phyloP scores from a whole-genome alignment of 2,329 filamentous ascomycete genomes.

The Sclerotinia sclerotiorum region DNA sequence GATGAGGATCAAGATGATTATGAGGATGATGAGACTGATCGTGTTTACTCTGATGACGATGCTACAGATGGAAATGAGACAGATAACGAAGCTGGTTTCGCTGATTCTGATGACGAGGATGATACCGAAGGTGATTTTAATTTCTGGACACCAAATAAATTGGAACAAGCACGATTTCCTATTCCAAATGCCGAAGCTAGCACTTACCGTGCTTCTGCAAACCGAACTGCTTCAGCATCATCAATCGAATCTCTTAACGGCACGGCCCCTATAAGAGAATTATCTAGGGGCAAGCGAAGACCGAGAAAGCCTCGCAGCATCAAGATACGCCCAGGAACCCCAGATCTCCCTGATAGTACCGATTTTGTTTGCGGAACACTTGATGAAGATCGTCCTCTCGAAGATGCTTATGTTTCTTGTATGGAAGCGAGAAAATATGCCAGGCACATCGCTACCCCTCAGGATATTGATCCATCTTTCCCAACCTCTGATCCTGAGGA shows the following conservation, averaged over 20 bases:
- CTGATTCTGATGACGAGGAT: conserved; percentile 66
- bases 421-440: conserved; percentile 77
- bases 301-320: conserved; percentile 41
- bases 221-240: conserved; percentile 56
- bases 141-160: conserved; percentile 57
- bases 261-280: conserved; percentile 33
- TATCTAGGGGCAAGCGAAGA: conserved; percentile 24
- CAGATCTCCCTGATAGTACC: conserved; percentile 91
- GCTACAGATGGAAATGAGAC: conserved; percentile 66
- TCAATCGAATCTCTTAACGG: conserved; percentile 53
- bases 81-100: conserved; percentile 67
- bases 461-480: conserved; percentile 97
- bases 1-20: conserved; percentile 64
- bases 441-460: conserved; percentile 82
- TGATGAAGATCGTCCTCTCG: conserved; percentile 91
- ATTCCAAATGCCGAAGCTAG: conserved; percentile 29
- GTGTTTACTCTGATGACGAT: conserved; percentile 52
- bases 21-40: conserved; percentile 60
- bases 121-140: conserved; percentile 63
- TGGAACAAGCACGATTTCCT: conserved; percentile 30
- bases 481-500: conserved; percentile 91
- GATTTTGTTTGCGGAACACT: conserved; percentile 99
- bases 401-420: conserved; percentile 87
- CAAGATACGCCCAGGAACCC: conserved; percentile 66
- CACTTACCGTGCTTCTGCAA: conserved; percentile 37